Conservation (phyloP, 352 stramenopile genomes). For the Phytopythium mirpurense region DNA sequence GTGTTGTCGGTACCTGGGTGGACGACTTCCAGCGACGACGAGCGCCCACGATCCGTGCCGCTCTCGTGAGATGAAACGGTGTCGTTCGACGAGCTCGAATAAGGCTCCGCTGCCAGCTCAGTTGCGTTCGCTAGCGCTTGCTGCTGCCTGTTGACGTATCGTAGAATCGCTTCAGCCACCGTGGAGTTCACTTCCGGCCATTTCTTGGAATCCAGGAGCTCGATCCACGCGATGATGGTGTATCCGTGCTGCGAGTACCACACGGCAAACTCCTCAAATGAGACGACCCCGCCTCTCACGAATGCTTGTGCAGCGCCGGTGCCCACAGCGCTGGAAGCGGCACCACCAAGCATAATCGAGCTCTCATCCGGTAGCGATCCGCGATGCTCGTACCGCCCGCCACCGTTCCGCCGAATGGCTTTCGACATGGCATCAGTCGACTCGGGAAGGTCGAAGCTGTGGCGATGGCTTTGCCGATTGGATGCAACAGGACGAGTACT, state of each 20-base stretch:
- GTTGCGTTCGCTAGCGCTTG: conserved; percentile 40
- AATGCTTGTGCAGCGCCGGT: conserved; percentile 65
- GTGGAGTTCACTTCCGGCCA: conserved; percentile 63
- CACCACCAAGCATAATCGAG: conserved; percentile 47
- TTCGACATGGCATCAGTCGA: conserved; percentile 27
- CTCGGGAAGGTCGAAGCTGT: conserved; percentile 53
- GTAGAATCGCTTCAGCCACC: conserved; percentile 67
- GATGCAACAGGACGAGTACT: conserved; percentile 36
- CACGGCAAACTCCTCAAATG: conserved; percentile 79
- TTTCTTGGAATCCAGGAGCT: conserved; percentile 80
- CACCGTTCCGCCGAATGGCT: conserved; percentile 24
- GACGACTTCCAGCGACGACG: conserved; percentile 36
- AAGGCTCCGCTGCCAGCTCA: conserved; percentile 31
- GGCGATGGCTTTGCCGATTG: conserved; percentile 25
- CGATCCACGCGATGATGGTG: conserved; percentile 83
- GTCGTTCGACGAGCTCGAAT: conserved; percentile 54
- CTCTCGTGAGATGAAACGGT: conserved; percentile 69
- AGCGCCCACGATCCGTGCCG: conserved; percentile 23
- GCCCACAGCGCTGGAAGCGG: conserved; percentile 42
- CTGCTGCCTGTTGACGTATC: conserved; percentile 71
- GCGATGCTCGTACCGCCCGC: conserved; percentile 58
- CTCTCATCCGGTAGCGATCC: conserved; percentile 62
- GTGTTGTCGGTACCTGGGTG: conserved; percentile 41
- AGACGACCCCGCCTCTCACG: conserved; percentile 66
- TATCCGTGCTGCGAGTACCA: conserved; percentile 85